phyloP scores from a whole-genome alignment of 768 basidiomycete genomes.

The Tulasnella sp. region DNA sequence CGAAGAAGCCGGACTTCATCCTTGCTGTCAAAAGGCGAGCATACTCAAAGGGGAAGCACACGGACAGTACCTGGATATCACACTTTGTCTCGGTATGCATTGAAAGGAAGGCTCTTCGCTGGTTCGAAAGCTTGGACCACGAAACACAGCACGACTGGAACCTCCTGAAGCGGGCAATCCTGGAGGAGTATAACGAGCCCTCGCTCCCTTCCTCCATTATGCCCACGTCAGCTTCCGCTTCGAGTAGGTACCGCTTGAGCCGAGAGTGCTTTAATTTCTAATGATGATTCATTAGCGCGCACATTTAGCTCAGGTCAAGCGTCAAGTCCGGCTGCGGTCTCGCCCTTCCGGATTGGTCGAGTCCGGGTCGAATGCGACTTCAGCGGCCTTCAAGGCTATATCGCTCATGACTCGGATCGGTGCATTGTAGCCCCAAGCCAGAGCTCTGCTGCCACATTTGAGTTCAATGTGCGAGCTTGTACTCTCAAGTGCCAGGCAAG shows the following conservation, averaged over 20 bases:
- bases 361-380: background rate
- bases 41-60: too few species aligned
- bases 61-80: too few species aligned
- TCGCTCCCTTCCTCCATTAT: too few species aligned
- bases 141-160: slow-evolving; percentile 8
- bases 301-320: background rate
- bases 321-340: background rate
- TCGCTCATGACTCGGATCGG: background rate
- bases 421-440: background rate
- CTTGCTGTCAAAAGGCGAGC: background rate
- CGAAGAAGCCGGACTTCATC: background rate
- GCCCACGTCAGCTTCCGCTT: background rate
- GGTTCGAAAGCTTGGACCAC: background rate
- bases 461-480: background rate
- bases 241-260: background rate
- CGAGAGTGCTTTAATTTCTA: too few species aligned
- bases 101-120: too few species aligned
- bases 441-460: background rate
- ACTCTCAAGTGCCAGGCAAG: background rate
- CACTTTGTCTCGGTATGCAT: too few species aligned
- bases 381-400: background rate
- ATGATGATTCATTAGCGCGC: too few species aligned
- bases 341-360: background rate
- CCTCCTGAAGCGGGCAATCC: background rate
- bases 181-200: background rate